Conservation (phyloP, 768 basidiomycete species). For the Agrocybe praecox region DNA sequence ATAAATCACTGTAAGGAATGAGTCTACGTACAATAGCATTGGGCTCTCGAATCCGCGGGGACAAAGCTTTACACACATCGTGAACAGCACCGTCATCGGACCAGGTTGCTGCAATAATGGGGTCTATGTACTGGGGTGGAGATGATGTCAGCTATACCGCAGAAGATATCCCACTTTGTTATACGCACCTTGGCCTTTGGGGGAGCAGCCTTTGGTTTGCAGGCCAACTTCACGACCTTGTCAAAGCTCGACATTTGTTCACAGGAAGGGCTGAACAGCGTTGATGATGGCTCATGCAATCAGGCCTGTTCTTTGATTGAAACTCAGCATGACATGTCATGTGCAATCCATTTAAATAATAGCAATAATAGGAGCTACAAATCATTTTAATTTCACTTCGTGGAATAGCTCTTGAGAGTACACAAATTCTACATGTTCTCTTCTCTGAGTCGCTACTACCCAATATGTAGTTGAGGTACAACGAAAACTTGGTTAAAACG, state of each 20-base stretch:
- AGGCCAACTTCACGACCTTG: slow-evolving; percentile 94
- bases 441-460: too few relatives aligned
- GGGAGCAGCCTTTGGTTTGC: slow-evolving; percentile 94
- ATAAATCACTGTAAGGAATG: background rate
- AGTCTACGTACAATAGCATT: slow-evolving; percentile 75
- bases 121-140: slow-evolving; percentile 82
- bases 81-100: slow-evolving; percentile 91
- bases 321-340: slow-evolving; percentile 32
- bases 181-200: slow-evolving; percentile 87
- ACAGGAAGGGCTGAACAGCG: slow-evolving; percentile 16
- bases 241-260: slow-evolving; percentile 74
- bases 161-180: background rate
- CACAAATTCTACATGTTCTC: too few relatives aligned
- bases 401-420: too few relatives aligned
- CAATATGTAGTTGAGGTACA: too few relatives aligned
- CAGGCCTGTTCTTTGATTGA: slow-evolving; percentile 19
- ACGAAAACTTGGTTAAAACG: too few relatives aligned
- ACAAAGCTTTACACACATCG: slow-evolving; percentile 90
- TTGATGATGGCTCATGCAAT: slow-evolving; percentile 8
- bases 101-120: slow-evolving; percentile 97
- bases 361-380: too few relatives aligned
- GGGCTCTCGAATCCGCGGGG: slow-evolving; percentile 85
- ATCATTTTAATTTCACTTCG: too few relatives aligned
- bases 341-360: background rate
- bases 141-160: slow-evolving; percentile 6